Percentiles rank a stretch among this genome's conserved stretches.
These are phyloP conservation scores for Centaurea solstitialis DNA, from an alignment of 129 eudicot species.

Conservation along the genomic window DNA sequence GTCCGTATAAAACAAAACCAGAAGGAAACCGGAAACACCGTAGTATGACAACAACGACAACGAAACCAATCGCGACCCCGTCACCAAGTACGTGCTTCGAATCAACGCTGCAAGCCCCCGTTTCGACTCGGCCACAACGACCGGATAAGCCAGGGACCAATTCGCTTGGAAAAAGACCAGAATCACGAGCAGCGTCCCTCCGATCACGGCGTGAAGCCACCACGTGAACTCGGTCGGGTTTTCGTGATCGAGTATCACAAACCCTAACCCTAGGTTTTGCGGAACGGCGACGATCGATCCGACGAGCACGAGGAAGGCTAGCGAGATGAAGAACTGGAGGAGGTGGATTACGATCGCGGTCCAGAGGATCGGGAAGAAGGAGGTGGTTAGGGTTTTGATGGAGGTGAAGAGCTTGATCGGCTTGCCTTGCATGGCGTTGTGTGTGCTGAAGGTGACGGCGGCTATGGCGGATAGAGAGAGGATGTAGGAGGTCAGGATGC, in stretches of 20 bases:
- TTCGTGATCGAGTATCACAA: slow-evolving; percentile 14
- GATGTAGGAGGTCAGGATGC: slow-evolving; percentile 19
- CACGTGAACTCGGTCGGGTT: slow-evolving; percentile 2
- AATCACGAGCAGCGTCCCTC: neutral
- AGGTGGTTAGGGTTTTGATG: slow-evolving; percentile 43
- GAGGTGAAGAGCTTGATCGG: slow-evolving; percentile 52
- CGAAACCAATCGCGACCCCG: slow-evolving; percentile 47
- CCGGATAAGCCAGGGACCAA: slow-evolving; percentile 45
- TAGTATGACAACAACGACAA: slow-evolving; percentile 32
- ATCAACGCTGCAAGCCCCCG: slow-evolving; percentile 50
- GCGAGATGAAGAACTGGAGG: slow-evolving; percentile 30
- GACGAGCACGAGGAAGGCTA: too few species aligned
- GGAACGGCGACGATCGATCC: too few species aligned
- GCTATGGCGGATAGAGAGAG: slow-evolving; percentile 44
- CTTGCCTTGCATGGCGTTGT: slow-evolving; percentile 49
- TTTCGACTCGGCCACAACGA: slow-evolving; percentile 51
- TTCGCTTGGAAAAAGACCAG: slow-evolving; percentile 32
- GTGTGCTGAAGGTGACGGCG: slow-evolving; percentile 53
- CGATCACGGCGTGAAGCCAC: neutral
- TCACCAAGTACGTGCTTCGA: slow-evolving; percentile 43
- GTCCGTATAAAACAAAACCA: too few species aligned
- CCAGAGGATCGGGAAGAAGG: too few species aligned
- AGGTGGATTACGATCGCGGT: too few species aligned
- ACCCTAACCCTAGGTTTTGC: neutral
- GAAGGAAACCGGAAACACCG: slow-evolving; percentile 22